Evolutionary conservation across 306 rosid species (phyloP).

Genomic region (Medicago truncatula): MtrunA17r5.0-ANR NC_053045.1:2216001-2216500

Average conservation of each 20-base stretch:
- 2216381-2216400: slow-evolving; percentile 52
- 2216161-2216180: slow-evolving; percentile 46
- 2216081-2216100: slow-evolving; percentile 21
- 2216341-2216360: neutral
- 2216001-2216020: slow-evolving; percentile 60
- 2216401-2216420: slow-evolving; percentile 62
- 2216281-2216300: slow-evolving; percentile 43
- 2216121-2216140: slow-evolving; percentile 57
- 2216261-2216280: slow-evolving; percentile 26
- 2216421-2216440: slow-evolving; percentile 41
- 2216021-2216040: slow-evolving; percentile 10
- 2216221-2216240: slow-evolving; percentile 52
- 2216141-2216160: slow-evolving; percentile 70
- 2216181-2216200: slow-evolving; percentile 36
- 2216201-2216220: slow-evolving; percentile 52
- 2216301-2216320: slow-evolving; percentile 35
- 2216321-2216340: slow-evolving; percentile 16
- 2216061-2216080: neutral
- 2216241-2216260: slow-evolving; percentile 58
- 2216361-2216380: slow-evolving; percentile 52
- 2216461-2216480: neutral
- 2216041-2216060: rapidly evolving
- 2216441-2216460: slow-evolving; percentile 44
- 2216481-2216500: neutral
- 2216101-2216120: rapidly evolving